These are phyloP conservation scores for Agaricus sinodeliciosus DNA, from an alignment of 768 basidiomycete species.

Conservation along the genomic window DNA sequence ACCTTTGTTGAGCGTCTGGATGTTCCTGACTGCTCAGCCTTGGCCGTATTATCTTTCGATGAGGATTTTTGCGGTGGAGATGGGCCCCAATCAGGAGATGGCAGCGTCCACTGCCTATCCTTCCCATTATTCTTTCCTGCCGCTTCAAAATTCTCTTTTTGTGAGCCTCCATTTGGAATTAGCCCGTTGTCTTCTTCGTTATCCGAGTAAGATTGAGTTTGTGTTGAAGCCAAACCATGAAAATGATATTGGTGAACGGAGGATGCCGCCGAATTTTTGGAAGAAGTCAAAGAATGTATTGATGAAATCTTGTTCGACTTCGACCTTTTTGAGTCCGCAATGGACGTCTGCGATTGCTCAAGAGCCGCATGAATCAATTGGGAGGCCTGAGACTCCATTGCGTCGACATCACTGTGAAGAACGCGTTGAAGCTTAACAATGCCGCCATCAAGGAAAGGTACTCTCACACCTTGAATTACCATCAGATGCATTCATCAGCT, in stretches of 20 bases:
- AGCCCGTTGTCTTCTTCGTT: slow-evolving; percentile 24
- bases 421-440: background rate
- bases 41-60: background rate
- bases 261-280: slow-evolving; percentile 20
- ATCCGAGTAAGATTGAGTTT: slow-evolving; percentile 29
- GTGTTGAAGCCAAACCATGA: slow-evolving; percentile 48
- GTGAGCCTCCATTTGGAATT: slow-evolving; percentile 31
- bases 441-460: background rate
- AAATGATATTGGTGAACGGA: slow-evolving; percentile 46
- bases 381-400: slow-evolving; percentile 44
- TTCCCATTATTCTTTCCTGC: background rate
- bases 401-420: slow-evolving; percentile 29
- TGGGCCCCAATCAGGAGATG: slow-evolving; percentile 17
- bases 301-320: slow-evolving; percentile 27
- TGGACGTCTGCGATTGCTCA: background rate
- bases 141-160: slow-evolving; percentile 43
- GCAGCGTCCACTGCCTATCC: slow-evolving; percentile 5
- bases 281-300: slow-evolving; percentile 32
- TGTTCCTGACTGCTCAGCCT: slow-evolving; percentile 13
- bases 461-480: slow-evolving; percentile 18
- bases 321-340: background rate
- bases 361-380: slow-evolving; percentile 25
- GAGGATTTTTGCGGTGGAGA: slow-evolving; percentile 16
- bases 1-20: slow-evolving; percentile 12
- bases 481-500: slow-evolving; percentile 29